Percentiles rank a stretch among this genome's conserved stretches.
Evolutionary conservation across 208 protist species (phyloP).

Genomic region (Leptomonas pyrrhocoris): DNA sequence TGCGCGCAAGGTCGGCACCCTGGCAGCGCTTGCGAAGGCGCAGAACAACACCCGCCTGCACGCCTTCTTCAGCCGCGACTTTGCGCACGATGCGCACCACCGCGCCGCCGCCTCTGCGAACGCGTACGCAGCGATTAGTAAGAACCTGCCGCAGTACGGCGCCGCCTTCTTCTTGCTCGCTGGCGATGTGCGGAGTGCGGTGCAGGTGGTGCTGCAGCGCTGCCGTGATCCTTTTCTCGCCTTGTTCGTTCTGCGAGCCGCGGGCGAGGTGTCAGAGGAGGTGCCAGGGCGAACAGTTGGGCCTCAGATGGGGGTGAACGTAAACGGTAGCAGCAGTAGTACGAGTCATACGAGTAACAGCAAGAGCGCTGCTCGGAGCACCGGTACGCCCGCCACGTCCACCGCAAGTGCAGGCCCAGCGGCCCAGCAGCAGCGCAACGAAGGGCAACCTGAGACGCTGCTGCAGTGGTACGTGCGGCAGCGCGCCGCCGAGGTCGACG

Average conservation of each 20-base stretch:
- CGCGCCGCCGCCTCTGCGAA: conserved; percentile 87
- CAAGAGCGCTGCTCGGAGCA: too few species aligned
- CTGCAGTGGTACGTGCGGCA: conserved; percentile 39
- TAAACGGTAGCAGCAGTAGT: neutral
- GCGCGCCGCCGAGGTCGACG: conserved; percentile 25
- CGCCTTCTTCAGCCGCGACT: conserved; percentile 93
- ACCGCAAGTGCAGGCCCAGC: neutral
- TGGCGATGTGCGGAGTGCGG: conserved; percentile 79
- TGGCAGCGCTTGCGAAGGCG: conserved; percentile 92
- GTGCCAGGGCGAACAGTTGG: conserved; percentile 1
- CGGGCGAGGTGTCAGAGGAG: conserved; percentile 10
- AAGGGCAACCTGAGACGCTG: conserved; percentile 8
- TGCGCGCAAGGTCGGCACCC: conserved; percentile 76
- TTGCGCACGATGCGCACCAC: conserved; percentile 63
- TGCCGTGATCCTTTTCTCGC: conserved; percentile 66
- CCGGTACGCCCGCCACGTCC: neutral
- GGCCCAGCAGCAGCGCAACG: neutral
- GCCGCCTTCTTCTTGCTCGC: conserved; percentile 94
- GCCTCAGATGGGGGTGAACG: neutral
- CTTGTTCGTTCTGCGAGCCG: conserved; percentile 76
- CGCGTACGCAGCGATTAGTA: conserved; percentile 89
- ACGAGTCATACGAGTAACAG: too few species aligned
- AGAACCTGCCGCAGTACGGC: conserved; percentile 86
- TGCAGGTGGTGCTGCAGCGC: conserved; percentile 89
- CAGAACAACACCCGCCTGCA: conserved; percentile 75